phyloP scores from a whole-genome alignment of 1,284 basidiomycete genomes.

The Spongispora temasekensis region DNA sequence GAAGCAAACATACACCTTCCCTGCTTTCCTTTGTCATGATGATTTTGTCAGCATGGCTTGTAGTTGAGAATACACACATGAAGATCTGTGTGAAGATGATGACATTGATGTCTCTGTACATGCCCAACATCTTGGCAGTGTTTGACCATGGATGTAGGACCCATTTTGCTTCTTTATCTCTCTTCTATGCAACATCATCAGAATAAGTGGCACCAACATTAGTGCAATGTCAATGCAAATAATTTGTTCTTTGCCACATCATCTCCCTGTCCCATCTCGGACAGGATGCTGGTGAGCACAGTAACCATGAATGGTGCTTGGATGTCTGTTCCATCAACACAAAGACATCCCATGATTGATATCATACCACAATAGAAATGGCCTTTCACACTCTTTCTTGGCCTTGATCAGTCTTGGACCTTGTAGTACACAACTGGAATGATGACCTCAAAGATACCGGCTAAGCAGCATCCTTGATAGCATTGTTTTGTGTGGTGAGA shows the following conservation, averaged over 20 bases:
- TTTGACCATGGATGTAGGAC: not conserved
- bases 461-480: constrained; percentile 26
- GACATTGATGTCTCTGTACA: constrained; percentile 15
- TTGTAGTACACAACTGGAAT: constrained; percentile 23
- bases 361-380: constrained; percentile 8
- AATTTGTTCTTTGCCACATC: constrained; percentile 17
- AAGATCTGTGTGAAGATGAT: no score
- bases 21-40: constrained; percentile 11
- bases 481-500: constrained; percentile 23
- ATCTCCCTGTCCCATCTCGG: constrained; percentile 16
- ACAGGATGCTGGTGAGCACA: constrained; percentile 17
- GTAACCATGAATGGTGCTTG: not conserved
- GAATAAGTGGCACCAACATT: constrained; percentile 24
- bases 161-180: not conserved
- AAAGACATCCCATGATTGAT: constrained; percentile 8
- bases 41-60: not conserved
- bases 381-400: no score
- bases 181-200: constrained; percentile 13
- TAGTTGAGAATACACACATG: constrained; percentile 27
- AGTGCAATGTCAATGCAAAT: constrained; percentile 9
- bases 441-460: constrained; percentile 24
- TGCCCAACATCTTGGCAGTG: not conserved
- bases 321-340: not conserved
- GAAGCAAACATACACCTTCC: constrained; percentile 24
- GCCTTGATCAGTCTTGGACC: constrained; percentile 18